These are phyloP conservation scores for Leccinellum albellum DNA, from an alignment of 768 basidiomycete species.

Conservation along the genomic window DNA sequence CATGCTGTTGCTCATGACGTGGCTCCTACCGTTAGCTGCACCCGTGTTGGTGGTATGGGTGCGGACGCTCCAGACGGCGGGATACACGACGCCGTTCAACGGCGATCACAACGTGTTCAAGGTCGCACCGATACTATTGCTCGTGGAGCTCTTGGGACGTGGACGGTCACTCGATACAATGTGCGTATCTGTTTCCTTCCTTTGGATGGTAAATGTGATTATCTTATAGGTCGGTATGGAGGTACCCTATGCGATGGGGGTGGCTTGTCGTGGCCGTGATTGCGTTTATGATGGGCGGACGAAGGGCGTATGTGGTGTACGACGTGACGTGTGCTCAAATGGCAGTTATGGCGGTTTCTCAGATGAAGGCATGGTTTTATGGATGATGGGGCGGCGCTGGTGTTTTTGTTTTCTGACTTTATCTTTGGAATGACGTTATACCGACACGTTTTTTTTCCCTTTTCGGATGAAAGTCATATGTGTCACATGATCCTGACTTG, in stretches of 20 bases:
- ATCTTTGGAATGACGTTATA: too few species aligned
- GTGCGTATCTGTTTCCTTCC: slow-evolving; percentile 27
- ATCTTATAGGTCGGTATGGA: slow-evolving; percentile 8
- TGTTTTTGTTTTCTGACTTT: too few species aligned
- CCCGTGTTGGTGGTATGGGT: slow-evolving; percentile 88
- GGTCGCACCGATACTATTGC: slow-evolving; percentile 58
- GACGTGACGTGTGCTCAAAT: slow-evolving; percentile 48
- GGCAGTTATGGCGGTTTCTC: slow-evolving; percentile 7
- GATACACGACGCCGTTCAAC: slow-evolving; percentile 73
- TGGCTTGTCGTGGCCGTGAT: slow-evolving; percentile 46
- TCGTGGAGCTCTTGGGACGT: slow-evolving; percentile 61
- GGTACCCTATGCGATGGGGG: slow-evolving; percentile 44
- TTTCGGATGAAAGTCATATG: neutral
- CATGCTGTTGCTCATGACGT: slow-evolving; percentile 71
- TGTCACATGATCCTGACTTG: neutral
- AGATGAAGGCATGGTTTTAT: slow-evolving; percentile 5
- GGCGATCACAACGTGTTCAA: slow-evolving; percentile 74
- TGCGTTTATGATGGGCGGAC: slow-evolving; percentile 67
- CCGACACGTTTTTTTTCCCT: neutral
- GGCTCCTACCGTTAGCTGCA: slow-evolving; percentile 72
- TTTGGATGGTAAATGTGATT: neutral
- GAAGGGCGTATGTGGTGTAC: slow-evolving; percentile 62
- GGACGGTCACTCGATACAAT: slow-evolving; percentile 41
- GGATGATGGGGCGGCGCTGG: neutral
- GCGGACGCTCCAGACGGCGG: slow-evolving; percentile 77